Conservation (phyloP, 345 rosid genomes). For the Rubroshorea leprosula region DNA sequence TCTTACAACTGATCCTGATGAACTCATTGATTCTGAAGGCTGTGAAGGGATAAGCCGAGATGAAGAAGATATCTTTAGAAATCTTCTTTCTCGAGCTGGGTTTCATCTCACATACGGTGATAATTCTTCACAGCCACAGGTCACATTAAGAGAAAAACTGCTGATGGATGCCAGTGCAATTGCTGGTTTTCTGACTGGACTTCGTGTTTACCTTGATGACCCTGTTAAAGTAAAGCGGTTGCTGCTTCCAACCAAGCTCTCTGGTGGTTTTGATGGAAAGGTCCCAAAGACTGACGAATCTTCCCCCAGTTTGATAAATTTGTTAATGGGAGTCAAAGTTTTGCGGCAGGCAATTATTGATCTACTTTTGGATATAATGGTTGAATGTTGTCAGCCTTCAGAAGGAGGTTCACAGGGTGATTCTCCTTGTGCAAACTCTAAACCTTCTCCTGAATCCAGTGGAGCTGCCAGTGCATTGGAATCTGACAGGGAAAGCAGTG, state of each 20-base stretch:
- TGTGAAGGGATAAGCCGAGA: slow-evolving; percentile 95
- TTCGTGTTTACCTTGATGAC: slow-evolving; percentile 95
- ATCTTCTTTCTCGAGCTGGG: slow-evolving; percentile 95
- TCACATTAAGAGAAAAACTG: slow-evolving; percentile 83
- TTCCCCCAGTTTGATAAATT: slow-evolving; percentile 97
- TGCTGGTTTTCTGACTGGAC: slow-evolving; percentile 94
- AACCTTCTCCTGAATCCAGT: slow-evolving; percentile 41
- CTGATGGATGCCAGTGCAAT: slow-evolving; percentile 99
- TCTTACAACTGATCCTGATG: slow-evolving; percentile 98
- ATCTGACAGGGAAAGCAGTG: slow-evolving; percentile 63
- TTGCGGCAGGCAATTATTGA: slow-evolving; percentile 98
- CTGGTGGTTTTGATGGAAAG: slow-evolving; percentile 67
- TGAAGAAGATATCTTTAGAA: slow-evolving; percentile 96
- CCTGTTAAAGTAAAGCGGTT: slow-evolving; percentile 96
- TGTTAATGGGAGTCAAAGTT: slow-evolving; percentile 98
- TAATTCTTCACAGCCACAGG: slow-evolving; percentile 86
- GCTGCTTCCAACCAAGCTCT: slow-evolving; percentile 93
- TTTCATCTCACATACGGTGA: slow-evolving; percentile 94
- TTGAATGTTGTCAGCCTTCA: slow-evolving; percentile 95
- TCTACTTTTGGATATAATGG: slow-evolving; percentile 89
- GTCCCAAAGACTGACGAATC: slow-evolving; percentile 61
- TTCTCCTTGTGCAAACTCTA: slow-evolving; percentile 38
- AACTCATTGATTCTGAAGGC: slow-evolving; percentile 94
- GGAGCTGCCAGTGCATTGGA: slow-evolving; percentile 47
- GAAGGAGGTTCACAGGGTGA: slow-evolving; percentile 59